Evolutionary conservation across 768 basidiomycete species (phyloP).

Genomic region (Lepiota venenata): DNA sequence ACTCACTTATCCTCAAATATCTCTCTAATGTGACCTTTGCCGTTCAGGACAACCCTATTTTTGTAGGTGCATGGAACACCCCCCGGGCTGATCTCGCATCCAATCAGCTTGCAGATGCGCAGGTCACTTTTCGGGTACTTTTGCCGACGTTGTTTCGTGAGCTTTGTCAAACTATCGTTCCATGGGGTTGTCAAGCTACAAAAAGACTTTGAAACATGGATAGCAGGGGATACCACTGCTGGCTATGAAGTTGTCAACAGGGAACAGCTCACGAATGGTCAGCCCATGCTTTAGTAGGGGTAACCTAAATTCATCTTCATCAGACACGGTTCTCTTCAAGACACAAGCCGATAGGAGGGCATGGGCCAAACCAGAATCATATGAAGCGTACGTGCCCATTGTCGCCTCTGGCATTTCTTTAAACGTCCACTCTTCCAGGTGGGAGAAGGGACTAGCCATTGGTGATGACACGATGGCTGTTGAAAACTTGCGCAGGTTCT

Average conservation of each 20-base stretch:
- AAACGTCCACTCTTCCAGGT: slow-evolving; percentile 37
- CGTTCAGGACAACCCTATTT: slow-evolving; percentile 21
- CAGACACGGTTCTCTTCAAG: slow-evolving; percentile 55
- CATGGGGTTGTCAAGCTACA: slow-evolving; percentile 65
- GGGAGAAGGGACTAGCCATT: slow-evolving; percentile 58
- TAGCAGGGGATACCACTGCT: slow-evolving; percentile 39
- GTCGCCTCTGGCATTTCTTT: background rate
- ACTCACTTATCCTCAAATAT: background rate
- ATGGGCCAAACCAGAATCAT: slow-evolving; percentile 61
- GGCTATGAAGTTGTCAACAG: slow-evolving; percentile 50
- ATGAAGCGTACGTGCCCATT: slow-evolving; percentile 46
- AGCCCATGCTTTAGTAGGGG: background rate
- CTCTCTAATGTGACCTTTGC: background rate
- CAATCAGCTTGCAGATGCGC: slow-evolving; percentile 43
- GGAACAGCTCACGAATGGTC: slow-evolving; percentile 43
- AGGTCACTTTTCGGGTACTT: slow-evolving; percentile 83
- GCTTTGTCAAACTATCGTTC: slow-evolving; percentile 75
- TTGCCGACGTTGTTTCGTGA: slow-evolving; percentile 71
- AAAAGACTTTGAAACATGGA: slow-evolving; percentile 66
- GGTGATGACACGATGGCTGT: slow-evolving; percentile 70
- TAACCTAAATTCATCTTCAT: slow-evolving; percentile 16
- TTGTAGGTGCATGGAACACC: slow-evolving; percentile 13
- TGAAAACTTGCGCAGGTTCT: slow-evolving; percentile 73
- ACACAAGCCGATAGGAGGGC: slow-evolving; percentile 62
- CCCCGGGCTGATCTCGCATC: background rate